Base-by-base conservation (phyloP, 169 alveolate species). In the Plasmodium berghei region DNA sequence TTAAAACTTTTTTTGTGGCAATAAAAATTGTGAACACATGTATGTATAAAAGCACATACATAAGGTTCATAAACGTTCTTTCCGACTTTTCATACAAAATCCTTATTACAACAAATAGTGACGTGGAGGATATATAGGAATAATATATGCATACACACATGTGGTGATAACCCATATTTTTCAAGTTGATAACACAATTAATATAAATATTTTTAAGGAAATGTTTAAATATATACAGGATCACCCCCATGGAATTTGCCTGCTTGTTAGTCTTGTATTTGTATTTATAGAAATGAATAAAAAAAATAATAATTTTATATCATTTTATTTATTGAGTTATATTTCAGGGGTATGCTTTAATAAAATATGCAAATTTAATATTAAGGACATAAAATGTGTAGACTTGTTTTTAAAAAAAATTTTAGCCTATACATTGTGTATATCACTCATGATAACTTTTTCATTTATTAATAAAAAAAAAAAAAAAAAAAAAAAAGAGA, bases 401-500 rank as follows among this genome's bases (percentile, higher is more conserved):
- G 89, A 64, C 28, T 49, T 58, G 20, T 42, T 54, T 75, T 10
- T 75, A 56, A 64, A 75, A 1, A 55, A 69, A 56, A 67, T 28
- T 26, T 67, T 63, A 66, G 62, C 89, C 62, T 75, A 75, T 40
- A 26, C 75, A 14, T 20, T 63, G n/a, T 75, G 89, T 69, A 63
- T 75, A 62, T 75, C 75, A 56, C 56, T 75, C n/a, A 63, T 75
- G 66, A 12, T 75, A 69, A 63, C 89, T 18, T 75, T 42, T 75
- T 28, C 61, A 67, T 75, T 49, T 46, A 46, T 75, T 6, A 74
- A 74, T 48, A 74, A 74, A 62, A 75, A 75, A 67, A 28, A 28
- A 28, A 28, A 28, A 28, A 26, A 26, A 26, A 28, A 28, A 28
- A 34, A 34, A 34, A 34, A 34, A 34, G 42, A 34, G 8, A 34